Conservation (phyloP, 768 basidiomycete species). For the Tulasnella sp. region DNA sequence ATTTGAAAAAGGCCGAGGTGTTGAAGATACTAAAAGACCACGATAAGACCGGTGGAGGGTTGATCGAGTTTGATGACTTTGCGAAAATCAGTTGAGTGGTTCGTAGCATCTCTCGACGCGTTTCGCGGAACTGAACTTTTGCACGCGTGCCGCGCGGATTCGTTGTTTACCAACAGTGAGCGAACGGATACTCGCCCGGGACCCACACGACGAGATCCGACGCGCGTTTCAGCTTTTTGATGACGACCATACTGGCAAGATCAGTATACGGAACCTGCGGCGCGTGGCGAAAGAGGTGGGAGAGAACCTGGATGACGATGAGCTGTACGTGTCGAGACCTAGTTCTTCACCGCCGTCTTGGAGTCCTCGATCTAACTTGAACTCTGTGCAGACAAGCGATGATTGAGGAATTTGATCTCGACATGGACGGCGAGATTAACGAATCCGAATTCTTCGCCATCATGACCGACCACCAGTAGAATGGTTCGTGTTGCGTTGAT, state of each 20-base stretch:
- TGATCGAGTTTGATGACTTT: slow-evolving; percentile 92
- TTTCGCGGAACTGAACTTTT: slow-evolving; percentile 24
- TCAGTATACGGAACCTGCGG: slow-evolving; percentile 78
- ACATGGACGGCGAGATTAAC: slow-evolving; percentile 95
- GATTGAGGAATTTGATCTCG: slow-evolving; percentile 99
- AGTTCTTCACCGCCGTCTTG: neutral
- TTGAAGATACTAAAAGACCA: slow-evolving; percentile 87
- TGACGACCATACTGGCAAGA: slow-evolving; percentile 91
- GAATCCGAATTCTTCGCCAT: slow-evolving; percentile 95
- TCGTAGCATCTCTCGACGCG: slow-evolving; percentile 3
- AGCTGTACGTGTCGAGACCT: slow-evolving; percentile 64
- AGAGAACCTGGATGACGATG: slow-evolving; percentile 89
- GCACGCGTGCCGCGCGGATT: neutral
- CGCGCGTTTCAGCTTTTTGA: slow-evolving; percentile 85
- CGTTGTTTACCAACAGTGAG: slow-evolving; percentile 50
- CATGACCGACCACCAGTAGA: slow-evolving; percentile 71
- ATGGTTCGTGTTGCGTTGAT: neutral
- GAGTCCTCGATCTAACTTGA: neutral
- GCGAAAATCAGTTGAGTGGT: slow-evolving; percentile 71
- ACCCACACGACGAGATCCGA: slow-evolving; percentile 93
- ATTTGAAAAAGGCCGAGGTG: slow-evolving; percentile 97
- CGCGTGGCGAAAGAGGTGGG: slow-evolving; percentile 96
- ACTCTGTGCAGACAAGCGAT: slow-evolving; percentile 73
- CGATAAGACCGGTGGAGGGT: slow-evolving; percentile 65
- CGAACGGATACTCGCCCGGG: slow-evolving; percentile 82